A percentile compares a stretch with the other conserved stretches of the same genome.
These are phyloP conservation scores for Hanseniaspora thailandica DNA, from an alignment of 805 yeast genomes.

Conservation along the genomic window DNA sequence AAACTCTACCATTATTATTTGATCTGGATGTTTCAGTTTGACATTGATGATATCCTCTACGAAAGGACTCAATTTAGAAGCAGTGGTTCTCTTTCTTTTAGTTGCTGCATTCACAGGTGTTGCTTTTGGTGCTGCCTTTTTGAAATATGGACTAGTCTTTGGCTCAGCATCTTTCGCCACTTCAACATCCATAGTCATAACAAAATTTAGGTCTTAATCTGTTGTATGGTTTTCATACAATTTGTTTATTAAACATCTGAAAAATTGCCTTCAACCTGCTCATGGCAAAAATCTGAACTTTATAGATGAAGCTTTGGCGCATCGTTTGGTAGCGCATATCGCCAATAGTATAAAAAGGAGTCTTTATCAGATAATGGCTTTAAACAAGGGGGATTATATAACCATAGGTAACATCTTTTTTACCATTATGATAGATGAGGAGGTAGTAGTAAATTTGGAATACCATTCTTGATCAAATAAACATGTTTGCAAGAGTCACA, in stretches of 20 bases:
- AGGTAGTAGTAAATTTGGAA: slow-evolving; percentile 87
- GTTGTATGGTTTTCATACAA: not conserved
- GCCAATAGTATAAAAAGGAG: no score
- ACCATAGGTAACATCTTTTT: not conserved
- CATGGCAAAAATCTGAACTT: no score
- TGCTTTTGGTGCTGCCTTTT: not conserved
- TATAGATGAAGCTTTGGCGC: no score
- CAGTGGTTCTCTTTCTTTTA: not conserved
- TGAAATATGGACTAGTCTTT: not conserved
- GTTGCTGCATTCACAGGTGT: slow-evolving; percentile 14
- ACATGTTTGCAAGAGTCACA: slow-evolving; percentile 79
- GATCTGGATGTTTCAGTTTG: slow-evolving; percentile 50
- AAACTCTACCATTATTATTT: slow-evolving; percentile 68
- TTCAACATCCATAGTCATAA: not conserved
- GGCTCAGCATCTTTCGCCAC: not conserved
- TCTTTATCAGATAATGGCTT: no score
- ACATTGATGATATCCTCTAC: slow-evolving; percentile 66
- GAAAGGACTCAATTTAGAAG: slow-evolving; percentile 47
- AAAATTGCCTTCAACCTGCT: no score
- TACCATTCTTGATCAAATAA: slow-evolving; percentile 81
- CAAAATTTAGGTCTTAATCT: not conserved
- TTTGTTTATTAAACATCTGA: no score
- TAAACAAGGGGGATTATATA: no score
- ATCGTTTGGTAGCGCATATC: no score
- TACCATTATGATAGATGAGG: slow-evolving; percentile 62